phyloP scores from a whole-genome alignment of 805 yeast genomes.

The Candida manassasensis region DNA sequence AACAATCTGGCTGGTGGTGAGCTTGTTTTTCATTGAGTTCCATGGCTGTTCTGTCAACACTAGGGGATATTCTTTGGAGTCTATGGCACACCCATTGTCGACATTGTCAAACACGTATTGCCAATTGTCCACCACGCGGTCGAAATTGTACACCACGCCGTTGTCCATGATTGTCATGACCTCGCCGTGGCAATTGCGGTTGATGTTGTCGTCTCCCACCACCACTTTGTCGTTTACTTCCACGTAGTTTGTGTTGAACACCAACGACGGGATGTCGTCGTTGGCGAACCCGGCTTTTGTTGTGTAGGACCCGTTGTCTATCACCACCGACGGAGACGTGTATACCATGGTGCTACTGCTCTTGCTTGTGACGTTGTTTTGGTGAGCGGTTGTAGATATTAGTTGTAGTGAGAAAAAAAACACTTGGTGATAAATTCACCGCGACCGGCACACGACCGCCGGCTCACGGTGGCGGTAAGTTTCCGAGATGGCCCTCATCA shows the following conservation, averaged over 20 bases:
- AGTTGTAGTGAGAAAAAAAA: no score
- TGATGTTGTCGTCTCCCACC: conserved; percentile 46
- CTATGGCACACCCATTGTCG: conserved; percentile 39
- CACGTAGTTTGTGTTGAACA: conserved; percentile 52
- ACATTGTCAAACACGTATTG: conserved; percentile 50
- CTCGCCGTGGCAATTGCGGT: conserved; percentile 40
- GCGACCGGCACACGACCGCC: background rate
- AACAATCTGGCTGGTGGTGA: conserved; percentile 61
- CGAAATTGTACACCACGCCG: conserved; percentile 71
- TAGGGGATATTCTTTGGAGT: conserved; percentile 62
- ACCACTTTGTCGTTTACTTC: conserved; percentile 26
- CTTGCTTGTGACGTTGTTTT: no score
- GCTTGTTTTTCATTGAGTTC: conserved; percentile 57
- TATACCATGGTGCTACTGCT: conserved; percentile 15
- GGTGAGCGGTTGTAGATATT: no score
- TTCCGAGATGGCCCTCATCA: no score
- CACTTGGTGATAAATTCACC: no score
- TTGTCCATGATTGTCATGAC: conserved; percentile 57
- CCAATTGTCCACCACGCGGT: conserved; percentile 65
- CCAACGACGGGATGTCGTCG: conserved; percentile 56
- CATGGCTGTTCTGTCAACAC: conserved; percentile 62
- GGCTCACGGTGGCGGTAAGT: background rate
- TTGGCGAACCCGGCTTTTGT: conserved; percentile 71
- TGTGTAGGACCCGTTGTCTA: conserved; percentile 60
- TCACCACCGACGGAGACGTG: conserved; percentile 54